Evolutionary conservation across 2,329 filamentous ascomycete species (phyloP).

Genomic region (Aspergillus phoenicis): DNA sequence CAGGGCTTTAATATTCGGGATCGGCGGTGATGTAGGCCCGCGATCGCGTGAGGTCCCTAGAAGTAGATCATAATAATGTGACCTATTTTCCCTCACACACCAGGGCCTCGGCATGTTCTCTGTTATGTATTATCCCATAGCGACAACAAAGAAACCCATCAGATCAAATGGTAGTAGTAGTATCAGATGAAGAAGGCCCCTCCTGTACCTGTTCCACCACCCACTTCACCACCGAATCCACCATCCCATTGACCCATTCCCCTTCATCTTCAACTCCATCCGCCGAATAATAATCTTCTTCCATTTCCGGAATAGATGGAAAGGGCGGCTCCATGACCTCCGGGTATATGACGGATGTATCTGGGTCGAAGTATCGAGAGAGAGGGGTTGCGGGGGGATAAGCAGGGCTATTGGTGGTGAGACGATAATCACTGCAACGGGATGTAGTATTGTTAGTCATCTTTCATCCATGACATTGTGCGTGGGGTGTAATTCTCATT

Average conservation of each 20-base stretch:
- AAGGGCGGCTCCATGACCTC: conserved; percentile 14
- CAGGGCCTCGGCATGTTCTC: too few species aligned
- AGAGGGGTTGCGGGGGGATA: conserved; percentile 7
- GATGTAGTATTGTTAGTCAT: too few species aligned
- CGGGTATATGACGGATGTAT: conserved; percentile 17
- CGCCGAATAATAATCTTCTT: conserved; percentile 1
- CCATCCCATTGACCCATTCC: neutral
- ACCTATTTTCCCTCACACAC: neutral
- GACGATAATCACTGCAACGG: neutral
- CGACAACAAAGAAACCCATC: too few species aligned
- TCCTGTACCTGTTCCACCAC: neutral
- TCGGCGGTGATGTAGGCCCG: neutral
- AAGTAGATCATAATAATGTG: neutral
- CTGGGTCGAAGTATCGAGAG: conserved; percentile 25
- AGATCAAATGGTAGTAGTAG: too few species aligned
- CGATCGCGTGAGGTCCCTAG: neutral
- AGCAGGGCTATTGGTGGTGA: neutral
- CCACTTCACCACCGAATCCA: conserved; percentile 1
- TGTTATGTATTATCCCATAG: too few species aligned
- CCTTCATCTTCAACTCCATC: neutral
- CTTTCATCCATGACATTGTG: too few species aligned
- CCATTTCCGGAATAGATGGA: conserved; percentile 10
- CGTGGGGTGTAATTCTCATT: too few species aligned
- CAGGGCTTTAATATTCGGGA: neutral
- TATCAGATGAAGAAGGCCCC: too few species aligned